Evolutionary conservation across 2,329 filamentous ascomycete species (phyloP).

Genomic region (Neospermospora avenae): DNA sequence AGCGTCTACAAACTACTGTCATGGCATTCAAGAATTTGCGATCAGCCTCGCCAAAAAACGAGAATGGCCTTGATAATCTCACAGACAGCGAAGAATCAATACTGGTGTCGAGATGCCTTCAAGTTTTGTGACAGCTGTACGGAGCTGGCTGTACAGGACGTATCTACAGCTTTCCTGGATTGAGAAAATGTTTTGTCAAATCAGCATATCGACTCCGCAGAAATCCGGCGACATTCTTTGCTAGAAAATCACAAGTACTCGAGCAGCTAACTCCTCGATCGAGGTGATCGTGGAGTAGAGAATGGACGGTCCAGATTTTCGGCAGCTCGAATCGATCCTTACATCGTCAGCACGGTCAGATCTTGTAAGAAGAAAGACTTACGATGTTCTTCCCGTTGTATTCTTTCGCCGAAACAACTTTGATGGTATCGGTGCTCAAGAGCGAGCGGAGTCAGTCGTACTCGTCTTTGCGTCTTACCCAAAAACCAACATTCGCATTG

Average conservation of each 20-base stretch:
- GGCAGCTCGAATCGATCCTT: conserved; percentile 29
- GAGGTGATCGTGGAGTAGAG: conserved; percentile 32
- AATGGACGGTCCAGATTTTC: conserved; percentile 27
- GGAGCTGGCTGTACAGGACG: neutral
- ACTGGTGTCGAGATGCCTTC: conserved; percentile 10
- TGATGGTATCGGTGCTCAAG: conserved; percentile 28
- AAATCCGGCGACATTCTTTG: conserved; percentile 24
- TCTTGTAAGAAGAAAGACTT: conserved; percentile 35
- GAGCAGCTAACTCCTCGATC: conserved; percentile 26
- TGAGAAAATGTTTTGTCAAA: conserved; percentile 22
- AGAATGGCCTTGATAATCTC: conserved; percentile 18
- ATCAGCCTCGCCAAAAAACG: conserved; percentile 16
- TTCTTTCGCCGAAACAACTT: conserved; percentile 26
- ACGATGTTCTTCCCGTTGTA: conserved; percentile 33
- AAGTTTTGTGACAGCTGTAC: neutral
- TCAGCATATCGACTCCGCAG: conserved; percentile 23
- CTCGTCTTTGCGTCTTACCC: conserved; percentile 39
- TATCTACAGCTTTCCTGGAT: conserved; percentile 20
- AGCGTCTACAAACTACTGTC: conserved; percentile 26
- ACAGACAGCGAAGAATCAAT: conserved; percentile 14
- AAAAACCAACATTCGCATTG: conserved; percentile 41
- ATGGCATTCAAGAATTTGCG: conserved; percentile 20
- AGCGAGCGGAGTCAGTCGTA: conserved; percentile 38
- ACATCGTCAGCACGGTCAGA: conserved; percentile 6
- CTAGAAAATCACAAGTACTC: conserved; percentile 25